Percentiles rank a stretch among this genome's conserved stretches.
phyloP scores from a whole-genome alignment of 163 green algal species.

The Scenedesmus sp. region DNA sequence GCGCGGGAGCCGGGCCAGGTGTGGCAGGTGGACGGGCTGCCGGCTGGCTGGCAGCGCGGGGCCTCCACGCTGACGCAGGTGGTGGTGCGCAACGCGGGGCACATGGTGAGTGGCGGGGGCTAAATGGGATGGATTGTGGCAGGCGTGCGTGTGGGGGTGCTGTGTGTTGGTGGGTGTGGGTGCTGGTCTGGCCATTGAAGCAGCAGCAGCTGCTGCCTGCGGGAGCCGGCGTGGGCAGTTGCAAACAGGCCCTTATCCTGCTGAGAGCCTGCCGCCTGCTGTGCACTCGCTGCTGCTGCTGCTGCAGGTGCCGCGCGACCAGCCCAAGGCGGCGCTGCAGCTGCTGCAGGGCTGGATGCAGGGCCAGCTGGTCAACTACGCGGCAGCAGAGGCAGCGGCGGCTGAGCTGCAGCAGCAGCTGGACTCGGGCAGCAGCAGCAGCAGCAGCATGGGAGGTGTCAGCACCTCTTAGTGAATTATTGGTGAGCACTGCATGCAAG shows the following conservation, averaged over 20 bases:
- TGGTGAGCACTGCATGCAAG: not conserved
- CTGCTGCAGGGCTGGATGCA: constrained; percentile 28
- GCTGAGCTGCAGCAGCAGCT: not conserved
- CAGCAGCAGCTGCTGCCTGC: too few species aligned
- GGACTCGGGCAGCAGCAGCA: not conserved
- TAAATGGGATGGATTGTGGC: too few species aligned
- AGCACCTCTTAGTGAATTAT: not conserved
- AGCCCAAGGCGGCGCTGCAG: constrained; percentile 28
- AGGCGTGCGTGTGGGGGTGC: too few species aligned
- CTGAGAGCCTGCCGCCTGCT: not conserved
- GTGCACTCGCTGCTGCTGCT: too few species aligned
- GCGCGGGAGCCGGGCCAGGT: not conserved
- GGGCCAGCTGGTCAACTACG: not conserved
- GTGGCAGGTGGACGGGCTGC: constrained; percentile 4
- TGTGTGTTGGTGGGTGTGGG: too few species aligned
- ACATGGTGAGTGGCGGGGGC: constrained; percentile 17
- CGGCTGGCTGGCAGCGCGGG: constrained; percentile 18
- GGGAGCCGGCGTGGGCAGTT: not conserved
- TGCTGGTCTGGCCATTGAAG: too few species aligned
- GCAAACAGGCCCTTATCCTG: not conserved
- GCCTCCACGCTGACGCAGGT: constrained; percentile 25
- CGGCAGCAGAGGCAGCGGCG: not conserved
- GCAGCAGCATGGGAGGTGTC: not conserved
- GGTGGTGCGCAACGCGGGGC: constrained; percentile 33
- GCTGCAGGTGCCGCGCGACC: constrained; percentile 23